Conservation (phyloP, 2,329 filamentous ascomycete genomes). For the Exophiala alcalophila region DNA sequence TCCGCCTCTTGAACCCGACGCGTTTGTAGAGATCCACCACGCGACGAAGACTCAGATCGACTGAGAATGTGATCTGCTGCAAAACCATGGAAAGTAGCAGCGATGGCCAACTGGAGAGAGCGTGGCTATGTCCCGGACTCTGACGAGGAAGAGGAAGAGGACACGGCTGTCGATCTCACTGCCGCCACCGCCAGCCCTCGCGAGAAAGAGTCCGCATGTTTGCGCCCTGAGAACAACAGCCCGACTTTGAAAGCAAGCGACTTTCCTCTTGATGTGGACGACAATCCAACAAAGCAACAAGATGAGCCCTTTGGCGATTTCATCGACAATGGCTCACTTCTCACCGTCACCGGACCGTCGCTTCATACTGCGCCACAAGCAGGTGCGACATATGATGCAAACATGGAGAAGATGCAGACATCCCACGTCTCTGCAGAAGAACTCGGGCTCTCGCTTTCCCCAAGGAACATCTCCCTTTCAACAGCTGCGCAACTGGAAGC, state of each 20-base stretch:
- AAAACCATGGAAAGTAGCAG: slow-evolving; percentile 24
- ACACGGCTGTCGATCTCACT: slow-evolving; percentile 37
- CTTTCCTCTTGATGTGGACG: neutral
- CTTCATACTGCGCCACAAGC: too few species aligned
- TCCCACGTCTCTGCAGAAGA: too few species aligned
- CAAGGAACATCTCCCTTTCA: slow-evolving; percentile 1
- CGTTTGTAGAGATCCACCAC: slow-evolving; percentile 2
- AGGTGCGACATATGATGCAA: too few species aligned
- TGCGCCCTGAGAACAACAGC: too few species aligned
- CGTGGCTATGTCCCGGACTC: slow-evolving; percentile 53
- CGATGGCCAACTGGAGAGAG: slow-evolving; percentile 44
- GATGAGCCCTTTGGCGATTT: neutral
- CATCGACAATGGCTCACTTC: too few species aligned
- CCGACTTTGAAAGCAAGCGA: slow-evolving; percentile 7
- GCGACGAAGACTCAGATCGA: slow-evolving; percentile 9
- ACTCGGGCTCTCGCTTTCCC: too few species aligned
- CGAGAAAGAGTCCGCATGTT: too few species aligned
- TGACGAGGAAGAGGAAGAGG: slow-evolving; percentile 48
- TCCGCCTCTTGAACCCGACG: too few species aligned
- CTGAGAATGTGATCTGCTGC: too few species aligned
- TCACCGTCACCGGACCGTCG: too few species aligned
- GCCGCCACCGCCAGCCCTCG: too few species aligned
- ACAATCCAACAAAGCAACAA: slow-evolving; percentile 14
- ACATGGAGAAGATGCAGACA: too few species aligned
- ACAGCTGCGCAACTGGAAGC: slow-evolving; percentile 15